These are phyloP conservation scores for Gamsiella multidivaricata DNA, from an alignment of 192 early-diverging fungal species.

Conservation along the genomic window DNA sequence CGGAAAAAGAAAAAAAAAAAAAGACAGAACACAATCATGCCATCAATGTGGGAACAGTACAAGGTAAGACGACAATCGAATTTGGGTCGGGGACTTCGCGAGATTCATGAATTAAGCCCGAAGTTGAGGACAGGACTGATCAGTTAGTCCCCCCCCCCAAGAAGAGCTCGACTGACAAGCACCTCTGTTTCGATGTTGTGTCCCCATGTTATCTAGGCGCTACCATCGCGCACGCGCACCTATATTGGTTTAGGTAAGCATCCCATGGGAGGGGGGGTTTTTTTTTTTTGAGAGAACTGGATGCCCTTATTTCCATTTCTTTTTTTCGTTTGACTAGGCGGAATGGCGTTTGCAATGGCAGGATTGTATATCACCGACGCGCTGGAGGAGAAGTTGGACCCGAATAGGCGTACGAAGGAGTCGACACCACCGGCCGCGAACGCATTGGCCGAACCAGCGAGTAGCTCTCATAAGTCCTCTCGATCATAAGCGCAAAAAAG, in stretches of 20 bases:
- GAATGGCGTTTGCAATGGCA: slow-evolving; percentile 42
- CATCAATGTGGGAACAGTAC: slow-evolving; percentile 21
- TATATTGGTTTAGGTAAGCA: slow-evolving; percentile 46
- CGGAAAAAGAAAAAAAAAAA: slow-evolving; percentile 10
- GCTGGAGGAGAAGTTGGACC: slow-evolving; percentile 43
- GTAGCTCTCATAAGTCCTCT: neutral
- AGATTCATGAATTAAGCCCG: neutral
- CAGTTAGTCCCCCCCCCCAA: no score
- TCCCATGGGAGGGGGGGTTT: neutral
- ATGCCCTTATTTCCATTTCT: neutral
- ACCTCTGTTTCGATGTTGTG: no score
- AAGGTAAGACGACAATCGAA: no score
- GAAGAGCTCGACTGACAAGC: no score
- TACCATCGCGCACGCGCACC: slow-evolving; percentile 51
- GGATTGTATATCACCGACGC: slow-evolving; percentile 47
- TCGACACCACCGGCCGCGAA: neutral
- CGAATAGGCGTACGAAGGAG: slow-evolving; percentile 11
- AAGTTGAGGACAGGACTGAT: no score
- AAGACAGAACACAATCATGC: neutral
- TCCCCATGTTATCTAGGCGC: slow-evolving; percentile 22
- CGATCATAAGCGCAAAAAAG: no score
- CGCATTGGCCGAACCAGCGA: no score
- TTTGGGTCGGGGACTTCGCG: neutral
- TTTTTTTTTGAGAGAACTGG: neutral
- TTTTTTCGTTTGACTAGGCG: slow-evolving; percentile 20